These are phyloP conservation scores for Starmerella apicola DNA, from an alignment of 805 yeast genomes.

Conservation along the genomic window DNA sequence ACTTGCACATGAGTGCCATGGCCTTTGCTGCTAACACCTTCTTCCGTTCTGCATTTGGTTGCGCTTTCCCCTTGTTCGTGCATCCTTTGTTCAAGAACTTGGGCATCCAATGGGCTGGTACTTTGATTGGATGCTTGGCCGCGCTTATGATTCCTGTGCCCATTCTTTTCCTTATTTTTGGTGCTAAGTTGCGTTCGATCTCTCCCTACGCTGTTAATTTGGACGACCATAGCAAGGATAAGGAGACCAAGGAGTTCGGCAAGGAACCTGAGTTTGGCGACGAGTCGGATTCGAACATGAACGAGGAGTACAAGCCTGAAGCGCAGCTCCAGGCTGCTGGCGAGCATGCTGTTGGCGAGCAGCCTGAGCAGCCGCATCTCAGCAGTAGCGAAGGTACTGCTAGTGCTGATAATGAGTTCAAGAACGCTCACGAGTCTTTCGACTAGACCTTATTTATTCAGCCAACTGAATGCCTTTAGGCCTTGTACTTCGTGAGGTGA, in stretches of 20 bases:
- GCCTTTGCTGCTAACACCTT: constrained; percentile 66
- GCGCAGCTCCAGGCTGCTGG: too few relatives aligned
- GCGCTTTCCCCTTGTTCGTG: constrained; percentile 62
- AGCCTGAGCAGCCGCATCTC: too few relatives aligned
- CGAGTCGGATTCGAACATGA: neutral
- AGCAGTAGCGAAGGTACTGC: too few relatives aligned
- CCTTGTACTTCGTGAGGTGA: too few relatives aligned
- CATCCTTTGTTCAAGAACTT: constrained; percentile 53
- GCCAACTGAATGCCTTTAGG: too few relatives aligned
- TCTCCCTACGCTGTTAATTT: constrained; percentile 44
- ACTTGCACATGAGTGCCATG: constrained; percentile 61
- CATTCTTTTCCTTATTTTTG: constrained; percentile 47
- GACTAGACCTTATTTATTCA: too few relatives aligned
- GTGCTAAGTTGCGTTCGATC: constrained; percentile 41
- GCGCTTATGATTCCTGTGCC: constrained; percentile 55
- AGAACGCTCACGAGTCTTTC: too few relatives aligned
- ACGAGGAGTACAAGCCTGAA: neutral
- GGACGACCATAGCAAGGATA: constrained; percentile 2
- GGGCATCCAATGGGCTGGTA: constrained; percentile 72
- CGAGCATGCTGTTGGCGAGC: too few relatives aligned
- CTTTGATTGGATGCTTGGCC: constrained; percentile 52
- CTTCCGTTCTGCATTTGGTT: constrained; percentile 56
- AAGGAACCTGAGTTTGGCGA: neutral
- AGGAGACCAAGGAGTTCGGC: neutral
- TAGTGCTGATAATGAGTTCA: too few relatives aligned